Conservation (phyloP, 176 grass and related monocot genomes). For the Neostapfia colusana region DNA sequence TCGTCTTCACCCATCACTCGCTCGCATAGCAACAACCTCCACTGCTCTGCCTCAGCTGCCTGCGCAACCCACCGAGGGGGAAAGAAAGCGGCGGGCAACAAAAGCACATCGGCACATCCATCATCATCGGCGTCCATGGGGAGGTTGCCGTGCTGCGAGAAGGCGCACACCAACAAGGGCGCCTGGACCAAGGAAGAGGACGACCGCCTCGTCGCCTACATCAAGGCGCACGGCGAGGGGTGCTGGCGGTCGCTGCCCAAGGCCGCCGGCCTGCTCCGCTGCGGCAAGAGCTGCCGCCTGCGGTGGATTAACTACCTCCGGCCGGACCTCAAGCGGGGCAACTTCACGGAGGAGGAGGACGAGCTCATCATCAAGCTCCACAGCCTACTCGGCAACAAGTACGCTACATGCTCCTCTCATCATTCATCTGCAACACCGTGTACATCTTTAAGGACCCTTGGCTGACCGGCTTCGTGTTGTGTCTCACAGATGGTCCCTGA, state of each 20-base stretch:
- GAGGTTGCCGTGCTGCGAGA: conserved; percentile 93
- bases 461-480: background rate
- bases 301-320: conserved; percentile 99
- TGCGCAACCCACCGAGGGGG: conserved; percentile 19
- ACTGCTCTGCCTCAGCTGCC: background rate
- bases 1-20: conserved; percentile 32
- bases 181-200: conserved; percentile 98
- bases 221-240: conserved; percentile 72
- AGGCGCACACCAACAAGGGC: conserved; percentile 96
- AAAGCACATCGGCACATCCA: background rate
- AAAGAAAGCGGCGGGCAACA: background rate
- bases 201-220: conserved; percentile 74
- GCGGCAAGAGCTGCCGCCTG: conserved; percentile 99
- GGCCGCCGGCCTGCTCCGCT: conserved; percentile 72
- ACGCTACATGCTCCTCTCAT: background rate
- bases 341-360: conserved; percentile 93
- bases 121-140: conserved; percentile 47
- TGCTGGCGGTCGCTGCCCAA: conserved; percentile 91
- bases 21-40: conserved; percentile 40
- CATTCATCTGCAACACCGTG: background rate
- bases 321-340: conserved; percentile 97
- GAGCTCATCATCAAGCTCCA: conserved; percentile 99
- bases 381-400: conserved; percentile 95
- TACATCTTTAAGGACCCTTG: background rate
- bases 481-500: conserved; percentile 78